Conservation (phyloP, 208 protist species). For the Leishmania lainsoni region DNA sequence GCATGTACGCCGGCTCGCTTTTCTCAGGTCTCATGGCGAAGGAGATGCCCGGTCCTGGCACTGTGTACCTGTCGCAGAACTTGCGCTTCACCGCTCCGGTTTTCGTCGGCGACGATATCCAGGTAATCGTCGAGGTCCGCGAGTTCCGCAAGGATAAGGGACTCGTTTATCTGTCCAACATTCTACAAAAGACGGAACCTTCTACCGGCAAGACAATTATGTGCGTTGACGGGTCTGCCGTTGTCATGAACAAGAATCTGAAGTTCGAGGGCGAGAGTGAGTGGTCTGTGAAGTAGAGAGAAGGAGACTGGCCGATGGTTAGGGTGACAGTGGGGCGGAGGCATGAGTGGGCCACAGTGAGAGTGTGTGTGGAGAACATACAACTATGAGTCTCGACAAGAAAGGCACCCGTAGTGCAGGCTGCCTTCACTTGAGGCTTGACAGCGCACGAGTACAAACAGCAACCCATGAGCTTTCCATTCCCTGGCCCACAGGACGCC, state of each 20-base stretch:
- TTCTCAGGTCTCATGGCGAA: slow-evolving; percentile 84
- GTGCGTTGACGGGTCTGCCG: slow-evolving; percentile 74
- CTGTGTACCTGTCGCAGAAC: slow-evolving; percentile 86
- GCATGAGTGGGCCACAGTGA: not conserved
- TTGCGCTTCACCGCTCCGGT: slow-evolving; percentile 77
- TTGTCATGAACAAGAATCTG: slow-evolving; percentile 84
- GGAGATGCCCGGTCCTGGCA: slow-evolving; percentile 77
- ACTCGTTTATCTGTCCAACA: slow-evolving; percentile 67
- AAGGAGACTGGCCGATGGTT: slow-evolving; percentile 1
- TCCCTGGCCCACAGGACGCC: not conserved
- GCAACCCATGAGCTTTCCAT: not conserved
- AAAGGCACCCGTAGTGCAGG: not conserved
- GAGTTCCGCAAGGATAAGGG: slow-evolving; percentile 73
- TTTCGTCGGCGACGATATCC: slow-evolving; percentile 78
- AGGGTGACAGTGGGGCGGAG: not conserved
- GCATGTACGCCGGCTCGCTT: slow-evolving; percentile 79
- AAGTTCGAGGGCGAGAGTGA: slow-evolving; percentile 83
- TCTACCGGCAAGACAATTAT: slow-evolving; percentile 49
- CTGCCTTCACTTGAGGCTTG: not conserved
- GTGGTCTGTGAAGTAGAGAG: slow-evolving; percentile 53
- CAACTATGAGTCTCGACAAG: not conserved
- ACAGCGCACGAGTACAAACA: not conserved
- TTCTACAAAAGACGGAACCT: slow-evolving; percentile 53
- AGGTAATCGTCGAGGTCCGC: slow-evolving; percentile 58
- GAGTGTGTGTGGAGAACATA: not conserved